Conservation (phyloP, 2,329 filamentous ascomycete species). For the Phyllosticta citriasiana region DNA sequence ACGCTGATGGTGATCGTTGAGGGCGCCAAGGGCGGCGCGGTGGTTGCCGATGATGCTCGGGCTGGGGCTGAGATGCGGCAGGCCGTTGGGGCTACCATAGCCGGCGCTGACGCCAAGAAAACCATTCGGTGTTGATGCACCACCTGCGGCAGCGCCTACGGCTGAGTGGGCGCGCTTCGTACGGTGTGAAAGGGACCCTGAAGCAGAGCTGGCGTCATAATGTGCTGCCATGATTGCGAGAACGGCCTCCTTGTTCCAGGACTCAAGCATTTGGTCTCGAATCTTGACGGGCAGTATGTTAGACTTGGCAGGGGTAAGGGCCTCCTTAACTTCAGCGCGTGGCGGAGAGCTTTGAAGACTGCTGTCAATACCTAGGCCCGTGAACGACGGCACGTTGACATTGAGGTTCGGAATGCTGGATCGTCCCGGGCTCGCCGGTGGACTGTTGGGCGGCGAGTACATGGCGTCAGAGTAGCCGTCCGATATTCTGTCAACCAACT, state of each 20-base stretch:
- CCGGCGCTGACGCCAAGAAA: slow-evolving; percentile 47
- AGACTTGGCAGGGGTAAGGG: slow-evolving; percentile 1
- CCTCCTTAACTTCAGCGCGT: neutral
- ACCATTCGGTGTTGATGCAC: slow-evolving; percentile 4
- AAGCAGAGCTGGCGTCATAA: slow-evolving; percentile 65
- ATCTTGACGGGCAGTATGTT: slow-evolving; percentile 50
- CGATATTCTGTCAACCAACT: slow-evolving; percentile 65
- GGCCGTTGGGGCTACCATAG: slow-evolving; percentile 3
- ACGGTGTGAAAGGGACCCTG: slow-evolving; percentile 38
- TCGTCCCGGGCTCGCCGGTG: slow-evolving; percentile 58
- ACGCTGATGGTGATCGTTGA: slow-evolving; percentile 2
- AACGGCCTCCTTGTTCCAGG: slow-evolving; percentile 71
- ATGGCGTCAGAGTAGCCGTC: slow-evolving; percentile 56
- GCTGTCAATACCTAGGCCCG: neutral
- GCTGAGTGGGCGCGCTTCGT: slow-evolving; percentile 11
- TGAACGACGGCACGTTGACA: neutral
- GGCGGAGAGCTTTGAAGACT: neutral
- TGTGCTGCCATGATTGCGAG: slow-evolving; percentile 53
- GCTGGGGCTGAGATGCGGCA: slow-evolving; percentile 4
- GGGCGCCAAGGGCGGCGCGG: slow-evolving; percentile 1
- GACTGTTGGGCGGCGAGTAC: slow-evolving; percentile 57
- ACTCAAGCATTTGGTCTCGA: slow-evolving; percentile 64
- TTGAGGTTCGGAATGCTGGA: slow-evolving; percentile 18
- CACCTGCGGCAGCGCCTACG: slow-evolving; percentile 12
- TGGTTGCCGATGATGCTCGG: slow-evolving; percentile 1